Evolutionary conservation across 495 filamentous ascomycete species (phyloP), one percentile per base, ranked within the genome.

Genomic region (Cercophora samala): DNA sequence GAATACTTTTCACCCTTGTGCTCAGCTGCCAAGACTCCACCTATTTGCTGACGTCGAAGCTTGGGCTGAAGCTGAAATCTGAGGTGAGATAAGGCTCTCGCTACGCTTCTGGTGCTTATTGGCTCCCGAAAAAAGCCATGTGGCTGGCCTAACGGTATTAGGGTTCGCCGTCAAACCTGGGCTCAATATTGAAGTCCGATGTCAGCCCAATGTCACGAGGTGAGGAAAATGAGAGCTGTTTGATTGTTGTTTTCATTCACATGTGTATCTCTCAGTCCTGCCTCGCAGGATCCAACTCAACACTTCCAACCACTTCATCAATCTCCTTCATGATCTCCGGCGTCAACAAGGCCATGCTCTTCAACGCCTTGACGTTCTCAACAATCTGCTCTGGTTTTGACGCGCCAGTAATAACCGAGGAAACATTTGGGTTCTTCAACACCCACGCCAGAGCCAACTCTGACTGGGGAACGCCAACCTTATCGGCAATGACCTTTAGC

Each of bases 391-490:
- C 88, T 9, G 84, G 81, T 66, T 80, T 81, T 21, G 85, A 88
- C 2, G 90, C 90, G 19, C 90, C 90, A 5, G 86, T 89, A 71
- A 93, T 92, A 58, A 88, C 87, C 1, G 82, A 85, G 17, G 83
- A 85, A 54, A 93, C 84, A 65, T 90, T 86, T 24, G 83, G 81
- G 69, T 93, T 93, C 82, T 89, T 91, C 63, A 91, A 70, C 66
- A 85, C 81, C 90, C 90, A 93, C 1, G 90, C 90, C 56, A 92
- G 76, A 0, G 89, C 86, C 58, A 93, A 76, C 70, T 83, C 29
- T 77, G 83, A 62, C 83, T 77, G 83, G 23, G 81, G 84, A 56
- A 89, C 79, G 9, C 86, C 88, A 18, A 92, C 77, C 64, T 87
- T 84, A 60, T 92, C 84, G 1, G 90, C 88, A 61, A 93, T 64